Evolutionary conservation across 768 basidiomycete genomes (phyloP).

Genomic region (Phanerochaete sordida): DNA sequence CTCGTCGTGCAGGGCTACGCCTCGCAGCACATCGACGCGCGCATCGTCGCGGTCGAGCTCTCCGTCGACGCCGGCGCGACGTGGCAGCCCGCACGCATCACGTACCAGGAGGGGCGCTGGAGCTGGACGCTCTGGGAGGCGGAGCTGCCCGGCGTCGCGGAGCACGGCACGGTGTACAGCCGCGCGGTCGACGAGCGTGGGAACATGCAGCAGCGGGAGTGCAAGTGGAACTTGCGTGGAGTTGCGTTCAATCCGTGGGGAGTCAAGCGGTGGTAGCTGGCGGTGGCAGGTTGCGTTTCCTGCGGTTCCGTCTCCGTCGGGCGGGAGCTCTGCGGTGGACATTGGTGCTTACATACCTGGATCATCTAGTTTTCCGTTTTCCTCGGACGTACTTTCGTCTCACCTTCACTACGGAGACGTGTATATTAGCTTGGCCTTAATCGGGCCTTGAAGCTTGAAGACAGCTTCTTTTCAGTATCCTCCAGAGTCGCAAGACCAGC

Average conservation of each 20-base stretch:
- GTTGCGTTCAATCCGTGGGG: conserved; percentile 43
- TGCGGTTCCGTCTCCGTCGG: too few species aligned
- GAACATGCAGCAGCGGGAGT: conserved; percentile 42
- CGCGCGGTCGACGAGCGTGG: conserved; percentile 52
- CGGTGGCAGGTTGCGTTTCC: too few species aligned
- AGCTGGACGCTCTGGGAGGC: conserved; percentile 76
- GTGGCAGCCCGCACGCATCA: conserved; percentile 51
- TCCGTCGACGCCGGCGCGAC: conserved; percentile 47
- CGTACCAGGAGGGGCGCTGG: conserved; percentile 63
- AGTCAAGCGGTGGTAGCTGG: conserved; percentile 15
- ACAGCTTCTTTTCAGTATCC: too few species aligned
- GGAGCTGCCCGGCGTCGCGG: conserved; percentile 26
- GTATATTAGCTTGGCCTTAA: too few species aligned
- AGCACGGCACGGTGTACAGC: conserved; percentile 31
- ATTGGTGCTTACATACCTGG: too few species aligned
- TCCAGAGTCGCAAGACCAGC: too few species aligned
- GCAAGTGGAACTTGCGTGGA: conserved; percentile 65
- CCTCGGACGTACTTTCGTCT: too few species aligned
- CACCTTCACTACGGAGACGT: too few species aligned
- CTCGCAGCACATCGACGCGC: conserved; percentile 40
- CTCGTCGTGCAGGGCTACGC: conserved; percentile 53
- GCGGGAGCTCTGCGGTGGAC: too few species aligned
- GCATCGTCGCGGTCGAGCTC: conserved; percentile 50
- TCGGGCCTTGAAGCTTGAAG: too few species aligned
- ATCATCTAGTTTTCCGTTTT: too few species aligned